These are phyloP conservation scores for Daldinia sp. DNA, from an alignment of 2,329 filamentous ascomycete species.

Conservation along the genomic window DNA sequence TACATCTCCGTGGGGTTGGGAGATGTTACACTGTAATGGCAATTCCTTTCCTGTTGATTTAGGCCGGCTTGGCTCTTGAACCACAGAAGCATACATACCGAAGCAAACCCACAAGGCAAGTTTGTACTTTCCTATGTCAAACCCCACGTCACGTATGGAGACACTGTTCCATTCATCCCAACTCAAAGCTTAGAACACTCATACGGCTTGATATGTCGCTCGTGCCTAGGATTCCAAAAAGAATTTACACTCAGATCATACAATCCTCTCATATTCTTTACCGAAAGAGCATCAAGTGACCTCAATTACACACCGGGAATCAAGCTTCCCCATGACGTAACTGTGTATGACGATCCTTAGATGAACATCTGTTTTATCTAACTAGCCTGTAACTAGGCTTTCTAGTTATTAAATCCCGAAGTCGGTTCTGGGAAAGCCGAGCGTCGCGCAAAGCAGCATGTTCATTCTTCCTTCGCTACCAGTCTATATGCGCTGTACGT, in stretches of 20 bases:
- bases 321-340: not conserved
- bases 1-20: slow-evolving; percentile 11
- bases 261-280: not conserved
- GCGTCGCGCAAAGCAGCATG: not conserved
- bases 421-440: not conserved
- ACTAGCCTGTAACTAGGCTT: not conserved
- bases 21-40: slow-evolving; percentile 5
- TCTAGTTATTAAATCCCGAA: not conserved
- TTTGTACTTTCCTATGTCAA: slow-evolving; percentile 14
- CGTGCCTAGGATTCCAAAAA: not conserved
- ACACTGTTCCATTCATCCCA: not conserved
- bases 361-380: not conserved
- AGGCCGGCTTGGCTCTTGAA: not conserved
- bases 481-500: not conserved
- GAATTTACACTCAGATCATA: not conserved
- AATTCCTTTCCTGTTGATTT: not conserved
- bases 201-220: not conserved
- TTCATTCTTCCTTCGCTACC: not conserved
- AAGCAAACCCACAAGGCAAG: slow-evolving; percentile 20
- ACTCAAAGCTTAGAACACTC: not conserved
- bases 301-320: not conserved
- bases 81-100: not conserved
- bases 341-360: not conserved
- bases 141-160: not conserved
- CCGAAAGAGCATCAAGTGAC: not conserved